Evolutionary conservation across 495 filamentous ascomycete genomes (phyloP), one percentile per base, ranked within the genome.

Genomic region (Xylona heveae): DNA sequence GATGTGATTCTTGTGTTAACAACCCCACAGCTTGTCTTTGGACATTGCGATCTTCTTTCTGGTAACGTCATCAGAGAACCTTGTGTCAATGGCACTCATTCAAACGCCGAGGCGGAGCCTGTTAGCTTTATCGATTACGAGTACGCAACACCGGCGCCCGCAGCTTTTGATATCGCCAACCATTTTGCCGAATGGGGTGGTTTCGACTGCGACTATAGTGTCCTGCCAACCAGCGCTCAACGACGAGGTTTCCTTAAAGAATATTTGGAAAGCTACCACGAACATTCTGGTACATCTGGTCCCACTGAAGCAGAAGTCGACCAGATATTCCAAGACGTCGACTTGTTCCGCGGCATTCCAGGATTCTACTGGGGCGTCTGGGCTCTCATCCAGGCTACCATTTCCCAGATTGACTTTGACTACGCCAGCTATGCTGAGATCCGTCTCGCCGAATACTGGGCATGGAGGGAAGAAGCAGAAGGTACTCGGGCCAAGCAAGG

Each of bases 141-240:
- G 54, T 91, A 88, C 48, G 81, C 85, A 6, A 83, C 80, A 0
- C 82, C 90, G 2, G 83, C 83, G 5, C 88, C 90, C 1, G 79
- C 84, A 9, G 81, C 88, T n/a, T 99, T 99, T 51, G 88, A 99
- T 49, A 68, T 99, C 35, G 74, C 88, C n/a, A 99, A 99, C 60
- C 88, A 99, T 60, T 85, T 99, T 48, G 81, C 90, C 25, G 88
- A 99, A 58, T 99, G 88, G 85, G 84, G 74, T 33, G 88, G 88
- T 35, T 91, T 92, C 45, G 79, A 88, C 41, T 99, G 88, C 63
- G 83, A 99, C 49, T 80, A 71, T 52, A 69, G 54, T 39, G 71
- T 74, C 45, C 62, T 94, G 25, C 88, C 88, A 2, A 90, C 84
- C 0, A 64, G 64, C 33, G 57, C 70, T 5, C 69, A 81, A 40